Conservation (phyloP, 108 stramenopile genomes). For the Heterococcus sp. region DNA sequence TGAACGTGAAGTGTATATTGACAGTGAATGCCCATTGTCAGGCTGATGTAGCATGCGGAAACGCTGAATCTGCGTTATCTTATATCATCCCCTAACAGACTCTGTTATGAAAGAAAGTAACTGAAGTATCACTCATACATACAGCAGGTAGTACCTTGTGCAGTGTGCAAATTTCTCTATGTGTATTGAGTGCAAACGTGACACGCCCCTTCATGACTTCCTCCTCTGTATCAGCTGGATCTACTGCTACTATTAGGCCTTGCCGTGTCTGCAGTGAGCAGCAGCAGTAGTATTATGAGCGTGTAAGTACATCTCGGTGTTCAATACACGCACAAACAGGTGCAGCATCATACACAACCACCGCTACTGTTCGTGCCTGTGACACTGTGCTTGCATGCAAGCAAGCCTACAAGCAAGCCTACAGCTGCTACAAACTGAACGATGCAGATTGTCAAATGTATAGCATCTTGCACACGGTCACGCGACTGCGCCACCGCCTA, state of each 20-base stretch:
- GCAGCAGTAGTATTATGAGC: background rate
- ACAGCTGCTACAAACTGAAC: background rate
- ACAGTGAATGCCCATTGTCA: no score
- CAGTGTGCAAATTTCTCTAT: slow-evolving; percentile 67
- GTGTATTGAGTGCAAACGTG: slow-evolving; percentile 73
- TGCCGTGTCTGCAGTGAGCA: background rate
- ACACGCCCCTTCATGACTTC: slow-evolving; percentile 64
- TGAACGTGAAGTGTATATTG: no score
- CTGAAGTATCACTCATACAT: no score
- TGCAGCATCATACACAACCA: background rate
- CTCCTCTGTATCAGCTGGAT: slow-evolving; percentile 75
- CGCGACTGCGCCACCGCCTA: background rate
- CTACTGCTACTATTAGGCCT: slow-evolving; percentile 63
- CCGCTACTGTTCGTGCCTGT: background rate
- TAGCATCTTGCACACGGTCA: background rate
- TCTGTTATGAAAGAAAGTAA: no score
- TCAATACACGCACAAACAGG: background rate
- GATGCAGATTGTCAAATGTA: background rate
- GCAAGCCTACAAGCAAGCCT: no score
- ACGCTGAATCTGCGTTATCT: no score
- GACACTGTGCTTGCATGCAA: background rate
- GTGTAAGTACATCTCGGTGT: slow-evolving; percentile 6
- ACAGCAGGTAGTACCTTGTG: no score
- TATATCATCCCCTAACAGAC: no score
- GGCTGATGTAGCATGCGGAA: no score